Base-by-base conservation (phyloP, 164 flowering plant species). In the Santalum album region DNA sequence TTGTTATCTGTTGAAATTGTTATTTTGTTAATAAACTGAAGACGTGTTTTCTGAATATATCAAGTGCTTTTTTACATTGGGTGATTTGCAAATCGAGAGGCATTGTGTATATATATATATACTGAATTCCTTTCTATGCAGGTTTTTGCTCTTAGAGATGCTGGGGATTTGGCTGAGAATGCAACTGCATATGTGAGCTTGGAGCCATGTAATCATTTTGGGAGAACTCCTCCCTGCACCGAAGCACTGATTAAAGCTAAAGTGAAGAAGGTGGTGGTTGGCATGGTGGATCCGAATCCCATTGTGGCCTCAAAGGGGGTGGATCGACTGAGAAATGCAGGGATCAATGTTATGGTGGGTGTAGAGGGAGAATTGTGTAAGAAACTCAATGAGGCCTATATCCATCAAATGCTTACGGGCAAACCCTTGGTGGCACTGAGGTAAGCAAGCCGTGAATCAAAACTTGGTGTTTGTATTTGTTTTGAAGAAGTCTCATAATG, bases 241-340 rank as follows among this genome's bases (percentile, higher is more conserved):
- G 96, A 94, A 72, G 99, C 99, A 7, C 53, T 94, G 43, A 79
- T 94, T 54, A 77, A 76, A 70, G 95, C 96, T 49, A 85, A 82
- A 63, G 95, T 94, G 72, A 87, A 80, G 64, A 80, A 69, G 56
- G 97, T 87, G 34, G 96, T 90, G 40, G 76, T 87, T 35, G 95
- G 97, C 15, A 94, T 90, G 96, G 96, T 90, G 65, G 99, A 94
- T 72, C 97, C 96, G 10, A 94, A 90, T 51, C 97, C 97, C 16
- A 73, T 87, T 62, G 97, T 94, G 23, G 83, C 86, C 53, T 94
- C 99, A 21, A 85, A 66, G 50, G 99, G 97, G 25, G 65, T 94
- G 43, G 72, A 75, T 39, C 78, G 65, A 58, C 67, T 94, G 26
- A 68, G 77, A 71, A 72, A 71, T 54, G 80, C 92, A 16, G 99